phyloP scores from a whole-genome alignment of 2,329 filamentous ascomycete species.

The Colletotrichum sp. region DNA sequence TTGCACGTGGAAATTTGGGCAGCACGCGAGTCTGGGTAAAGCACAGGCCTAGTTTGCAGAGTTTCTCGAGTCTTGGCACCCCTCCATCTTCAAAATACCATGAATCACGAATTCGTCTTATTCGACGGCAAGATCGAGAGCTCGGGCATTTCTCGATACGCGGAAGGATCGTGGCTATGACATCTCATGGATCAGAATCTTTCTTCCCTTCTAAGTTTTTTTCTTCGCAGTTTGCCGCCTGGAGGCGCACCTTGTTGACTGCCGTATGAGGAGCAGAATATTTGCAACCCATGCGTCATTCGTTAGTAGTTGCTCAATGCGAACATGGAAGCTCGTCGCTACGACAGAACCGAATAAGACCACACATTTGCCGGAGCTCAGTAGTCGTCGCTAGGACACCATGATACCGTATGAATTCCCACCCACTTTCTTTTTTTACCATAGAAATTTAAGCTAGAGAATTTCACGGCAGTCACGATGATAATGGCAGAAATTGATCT shows the following conservation, averaged over 20 bases:
- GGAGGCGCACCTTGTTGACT: no score
- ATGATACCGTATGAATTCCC: background rate
- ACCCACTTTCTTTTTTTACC: no score
- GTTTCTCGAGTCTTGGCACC: background rate
- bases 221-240: no score
- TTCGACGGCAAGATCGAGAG: background rate
- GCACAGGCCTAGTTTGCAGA: background rate
- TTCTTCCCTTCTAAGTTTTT: no score
- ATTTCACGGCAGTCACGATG: background rate
- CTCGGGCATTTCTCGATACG: background rate
- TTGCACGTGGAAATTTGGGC: background rate
- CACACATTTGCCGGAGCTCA: accelerated
- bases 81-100: background rate
- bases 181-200: background rate
- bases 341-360: background rate
- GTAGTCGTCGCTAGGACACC: background rate
- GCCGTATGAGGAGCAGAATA: no score
- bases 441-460: background rate
- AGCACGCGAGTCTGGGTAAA: background rate
- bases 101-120: background rate
- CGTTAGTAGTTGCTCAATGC: background rate
- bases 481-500: background rate
- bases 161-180: background rate
- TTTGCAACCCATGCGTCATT: background rate
- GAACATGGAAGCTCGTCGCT: background rate